Percentiles rank a stretch among this genome's conserved stretches.
These are phyloP conservation scores for Tolypocladium tundrense DNA, from an alignment of 2,329 filamentous ascomycete species.

Conservation along the genomic window DNA sequence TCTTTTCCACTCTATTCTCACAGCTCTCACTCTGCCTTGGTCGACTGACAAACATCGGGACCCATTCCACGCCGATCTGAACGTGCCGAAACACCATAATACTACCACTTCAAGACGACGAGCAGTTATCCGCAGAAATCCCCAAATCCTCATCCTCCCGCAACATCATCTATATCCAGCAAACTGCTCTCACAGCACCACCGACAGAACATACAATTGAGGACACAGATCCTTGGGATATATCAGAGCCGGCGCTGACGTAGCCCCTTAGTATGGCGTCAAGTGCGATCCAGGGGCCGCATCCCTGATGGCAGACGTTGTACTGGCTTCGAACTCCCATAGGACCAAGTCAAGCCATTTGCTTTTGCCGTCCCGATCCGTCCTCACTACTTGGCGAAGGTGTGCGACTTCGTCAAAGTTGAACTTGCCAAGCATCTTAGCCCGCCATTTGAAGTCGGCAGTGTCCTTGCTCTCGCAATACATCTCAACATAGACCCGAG, in stretches of 20 bases:
- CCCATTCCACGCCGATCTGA: not conserved
- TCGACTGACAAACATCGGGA: not conserved
- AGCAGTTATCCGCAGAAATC: not conserved
- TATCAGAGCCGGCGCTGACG: not conserved
- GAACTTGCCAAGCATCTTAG: conserved; percentile 17
- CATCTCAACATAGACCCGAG: conserved; percentile 19
- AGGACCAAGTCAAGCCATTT: conserved; percentile 20
- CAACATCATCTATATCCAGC: not conserved
- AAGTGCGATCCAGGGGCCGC: not conserved
- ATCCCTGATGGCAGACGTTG: conserved; percentile 3
- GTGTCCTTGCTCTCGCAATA: conserved; percentile 8
- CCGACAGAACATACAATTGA: not conserved
- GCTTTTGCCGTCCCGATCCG: conserved; percentile 5
- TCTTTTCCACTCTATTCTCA: not conserved
- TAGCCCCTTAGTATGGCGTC: not conserved
- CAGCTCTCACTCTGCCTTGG: too few species aligned
- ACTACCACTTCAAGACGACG: not conserved
- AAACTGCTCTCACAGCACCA: not conserved
- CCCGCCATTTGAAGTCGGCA: conserved; percentile 6
- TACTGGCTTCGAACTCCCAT: conserved; percentile 16
- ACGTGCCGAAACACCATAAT: not conserved
- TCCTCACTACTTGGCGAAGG: conserved; percentile 12
- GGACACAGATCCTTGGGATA: not conserved
- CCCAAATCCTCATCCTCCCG: not conserved
- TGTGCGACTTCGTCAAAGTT: conserved; percentile 16